These are phyloP conservation scores for Talaromyces sp. DNA, from an alignment of 2,329 filamentous ascomycete species.

Conservation along the genomic window DNA sequence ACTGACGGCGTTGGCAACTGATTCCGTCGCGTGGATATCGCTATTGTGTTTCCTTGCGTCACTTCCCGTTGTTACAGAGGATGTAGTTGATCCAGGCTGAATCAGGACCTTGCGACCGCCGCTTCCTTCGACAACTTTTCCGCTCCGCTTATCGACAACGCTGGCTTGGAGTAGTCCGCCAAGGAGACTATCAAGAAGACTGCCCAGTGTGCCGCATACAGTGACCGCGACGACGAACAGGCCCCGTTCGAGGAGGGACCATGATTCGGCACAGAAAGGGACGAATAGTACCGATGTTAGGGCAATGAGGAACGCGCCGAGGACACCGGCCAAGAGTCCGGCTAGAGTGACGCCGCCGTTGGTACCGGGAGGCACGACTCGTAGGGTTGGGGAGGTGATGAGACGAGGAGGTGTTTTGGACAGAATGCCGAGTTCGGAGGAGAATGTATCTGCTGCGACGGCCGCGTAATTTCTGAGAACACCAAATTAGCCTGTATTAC, in stretches of 20 bases:
- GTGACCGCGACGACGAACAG: constrained; percentile 59
- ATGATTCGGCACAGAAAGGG: constrained; percentile 58
- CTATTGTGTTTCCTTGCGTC: constrained; percentile 22
- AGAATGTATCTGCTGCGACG: constrained; percentile 89
- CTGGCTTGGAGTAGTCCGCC: constrained; percentile 82
- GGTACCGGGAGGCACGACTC: constrained; percentile 80
- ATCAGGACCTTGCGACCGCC: constrained; percentile 61
- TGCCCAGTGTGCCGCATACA: constrained; percentile 72
- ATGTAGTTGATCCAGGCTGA: constrained; percentile 32
- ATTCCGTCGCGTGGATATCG: constrained; percentile 28
- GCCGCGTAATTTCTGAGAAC: constrained; percentile 73
- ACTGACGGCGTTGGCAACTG: constrained; percentile 30
- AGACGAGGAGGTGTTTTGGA: constrained; percentile 72
- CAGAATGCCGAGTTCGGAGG: constrained; percentile 90
- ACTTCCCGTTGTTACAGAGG: constrained; percentile 20
- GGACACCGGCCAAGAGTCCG: constrained; percentile 69
- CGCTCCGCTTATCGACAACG: constrained; percentile 76
- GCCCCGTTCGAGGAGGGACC: constrained; percentile 41
- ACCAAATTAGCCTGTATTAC: neutral
- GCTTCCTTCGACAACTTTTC: constrained; percentile 84
- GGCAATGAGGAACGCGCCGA: constrained; percentile 69
- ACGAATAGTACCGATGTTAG: constrained; percentile 65
- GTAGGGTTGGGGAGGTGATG: constrained; percentile 74
- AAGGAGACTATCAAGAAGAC: constrained; percentile 80
- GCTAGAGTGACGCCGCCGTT: constrained; percentile 84